Conservation (phyloP, 208 protist species). For the Trypanosoma brucei region DNA sequence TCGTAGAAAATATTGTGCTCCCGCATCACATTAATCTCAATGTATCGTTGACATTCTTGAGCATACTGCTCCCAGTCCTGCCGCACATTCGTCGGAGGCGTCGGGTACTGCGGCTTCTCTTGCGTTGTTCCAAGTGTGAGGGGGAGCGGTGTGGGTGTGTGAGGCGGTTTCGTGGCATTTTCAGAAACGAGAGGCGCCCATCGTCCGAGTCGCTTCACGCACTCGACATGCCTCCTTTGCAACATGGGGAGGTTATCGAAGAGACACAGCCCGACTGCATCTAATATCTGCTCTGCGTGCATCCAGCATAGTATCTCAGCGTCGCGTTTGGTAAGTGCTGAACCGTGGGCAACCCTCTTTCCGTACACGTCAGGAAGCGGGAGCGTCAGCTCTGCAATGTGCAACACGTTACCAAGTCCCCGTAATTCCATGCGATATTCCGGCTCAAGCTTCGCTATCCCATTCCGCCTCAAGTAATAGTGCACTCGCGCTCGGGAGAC, state of each 20-base stretch:
- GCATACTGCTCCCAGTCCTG: slow-evolving; percentile 61
- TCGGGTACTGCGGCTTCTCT: slow-evolving; percentile 23
- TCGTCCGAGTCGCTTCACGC: slow-evolving; percentile 37
- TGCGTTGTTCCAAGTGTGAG: slow-evolving; percentile 16
- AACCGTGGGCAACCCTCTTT: slow-evolving; percentile 27
- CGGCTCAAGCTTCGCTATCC: slow-evolving; percentile 18
- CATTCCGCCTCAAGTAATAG: slow-evolving; percentile 77
- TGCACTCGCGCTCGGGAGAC: slow-evolving; percentile 63
- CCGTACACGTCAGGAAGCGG: slow-evolving; percentile 35
- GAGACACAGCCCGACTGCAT: slow-evolving; percentile 58
- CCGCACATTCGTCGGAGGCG: slow-evolving; percentile 6
- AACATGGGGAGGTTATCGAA: slow-evolving; percentile 81
- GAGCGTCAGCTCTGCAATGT: slow-evolving; percentile 39
- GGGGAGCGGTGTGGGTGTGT: slow-evolving; percentile 24
- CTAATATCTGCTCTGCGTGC: slow-evolving; percentile 83
- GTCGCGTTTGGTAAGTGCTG: slow-evolving; percentile 70
- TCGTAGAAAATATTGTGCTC: slow-evolving; percentile 56
- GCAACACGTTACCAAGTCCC: slow-evolving; percentile 33
- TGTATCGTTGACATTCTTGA: slow-evolving; percentile 53
- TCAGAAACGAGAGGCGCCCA: slow-evolving; percentile 23
- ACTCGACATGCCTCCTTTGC: slow-evolving; percentile 64
- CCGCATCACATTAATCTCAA: slow-evolving; percentile 34
- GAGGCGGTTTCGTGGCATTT: slow-evolving; percentile 7
- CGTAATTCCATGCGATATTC: slow-evolving; percentile 29
- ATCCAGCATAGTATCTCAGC: slow-evolving; percentile 86